These are phyloP conservation scores for Waltiozyma solani DNA, from an alignment of 1,139 yeast genomes.

Conservation along the genomic window DNA sequence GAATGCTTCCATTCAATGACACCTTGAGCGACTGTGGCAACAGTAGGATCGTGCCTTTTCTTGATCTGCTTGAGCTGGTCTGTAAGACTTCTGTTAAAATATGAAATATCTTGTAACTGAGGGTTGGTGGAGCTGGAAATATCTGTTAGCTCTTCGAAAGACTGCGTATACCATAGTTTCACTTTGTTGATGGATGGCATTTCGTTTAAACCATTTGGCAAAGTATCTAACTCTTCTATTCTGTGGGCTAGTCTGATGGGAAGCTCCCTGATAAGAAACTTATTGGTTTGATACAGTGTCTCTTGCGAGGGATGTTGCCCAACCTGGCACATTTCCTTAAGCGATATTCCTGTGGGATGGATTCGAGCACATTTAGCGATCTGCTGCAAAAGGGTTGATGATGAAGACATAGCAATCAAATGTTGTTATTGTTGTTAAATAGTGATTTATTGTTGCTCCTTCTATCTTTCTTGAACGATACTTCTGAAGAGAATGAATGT, in stretches of 20 bases:
- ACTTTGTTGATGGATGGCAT: slow-evolving; percentile 74
- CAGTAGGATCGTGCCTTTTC: slow-evolving; percentile 85
- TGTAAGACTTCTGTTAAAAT: slow-evolving; percentile 56
- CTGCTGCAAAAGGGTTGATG: slow-evolving; percentile 16
- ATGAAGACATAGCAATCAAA: neutral
- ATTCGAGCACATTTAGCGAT: slow-evolving; percentile 53
- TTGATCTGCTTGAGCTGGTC: slow-evolving; percentile 64
- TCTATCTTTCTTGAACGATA: no score
- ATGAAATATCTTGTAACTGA: neutral
- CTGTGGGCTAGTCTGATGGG: slow-evolving; percentile 83
- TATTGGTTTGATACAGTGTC: slow-evolving; percentile 72
- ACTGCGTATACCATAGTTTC: slow-evolving; percentile 85
- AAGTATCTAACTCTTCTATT: slow-evolving; percentile 72
- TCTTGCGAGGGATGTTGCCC: slow-evolving; percentile 76
- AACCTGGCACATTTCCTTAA: slow-evolving; percentile 89
- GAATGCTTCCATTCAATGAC: slow-evolving; percentile 76
- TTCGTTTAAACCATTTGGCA: slow-evolving; percentile 65
- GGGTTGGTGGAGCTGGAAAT: slow-evolving; percentile 3
- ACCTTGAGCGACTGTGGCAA: slow-evolving; percentile 88
- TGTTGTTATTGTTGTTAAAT: no score
- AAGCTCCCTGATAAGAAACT: slow-evolving; percentile 77
- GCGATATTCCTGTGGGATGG: slow-evolving; percentile 77
- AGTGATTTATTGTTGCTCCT: no score
- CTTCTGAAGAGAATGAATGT: no score
- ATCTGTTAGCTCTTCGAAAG: slow-evolving; percentile 67